Conservation (phyloP, 768 basidiomycete genomes). For the Psilocybe azurescens region DNA sequence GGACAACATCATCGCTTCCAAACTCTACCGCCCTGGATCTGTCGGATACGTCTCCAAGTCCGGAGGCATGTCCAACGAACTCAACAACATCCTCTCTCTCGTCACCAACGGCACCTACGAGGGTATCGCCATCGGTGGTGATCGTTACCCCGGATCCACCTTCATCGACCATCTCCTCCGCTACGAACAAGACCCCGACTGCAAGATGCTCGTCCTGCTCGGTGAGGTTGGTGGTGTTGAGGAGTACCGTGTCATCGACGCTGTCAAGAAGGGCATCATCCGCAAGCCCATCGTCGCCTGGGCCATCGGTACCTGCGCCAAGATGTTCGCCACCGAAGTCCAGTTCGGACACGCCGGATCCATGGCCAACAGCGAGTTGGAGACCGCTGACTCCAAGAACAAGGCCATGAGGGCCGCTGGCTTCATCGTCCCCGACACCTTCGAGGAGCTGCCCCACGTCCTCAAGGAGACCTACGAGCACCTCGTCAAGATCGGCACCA, state of each 20-base stretch:
- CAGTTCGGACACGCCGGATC: slow-evolving; percentile 99
- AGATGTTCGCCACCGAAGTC: slow-evolving; percentile 99
- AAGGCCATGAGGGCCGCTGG: slow-evolving; percentile 92
- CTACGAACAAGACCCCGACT: slow-evolving; percentile 95
- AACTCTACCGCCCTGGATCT: slow-evolving; percentile 96
- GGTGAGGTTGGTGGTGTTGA: slow-evolving; percentile 99
- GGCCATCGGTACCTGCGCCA: slow-evolving; percentile 99
- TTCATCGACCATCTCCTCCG: slow-evolving; percentile 99
- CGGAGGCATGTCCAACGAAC: slow-evolving; percentile 99
- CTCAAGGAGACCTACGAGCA: slow-evolving; percentile 85
- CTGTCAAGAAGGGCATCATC: slow-evolving; percentile 91
- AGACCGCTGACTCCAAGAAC: slow-evolving; percentile 99
- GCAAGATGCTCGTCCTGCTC: slow-evolving; percentile 99
- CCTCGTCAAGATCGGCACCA: slow-evolving; percentile 72
- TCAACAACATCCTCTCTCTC: slow-evolving; percentile 99
- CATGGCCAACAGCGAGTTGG: slow-evolving; percentile 96
- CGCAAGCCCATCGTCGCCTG: slow-evolving; percentile 99
- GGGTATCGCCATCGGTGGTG: slow-evolving; percentile 99
- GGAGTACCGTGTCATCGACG: slow-evolving; percentile 98
- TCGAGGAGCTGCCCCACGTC: slow-evolving; percentile 91
- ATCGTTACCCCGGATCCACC: slow-evolving; percentile 97
- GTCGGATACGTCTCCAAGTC: slow-evolving; percentile 99
- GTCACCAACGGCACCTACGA: slow-evolving; percentile 98
- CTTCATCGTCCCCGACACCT: slow-evolving; percentile 96
- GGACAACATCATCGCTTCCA: slow-evolving; percentile 99